Evolutionary conservation across 2,329 filamentous ascomycete species (phyloP).

Genomic region (Monosporascus sp.): DNA sequence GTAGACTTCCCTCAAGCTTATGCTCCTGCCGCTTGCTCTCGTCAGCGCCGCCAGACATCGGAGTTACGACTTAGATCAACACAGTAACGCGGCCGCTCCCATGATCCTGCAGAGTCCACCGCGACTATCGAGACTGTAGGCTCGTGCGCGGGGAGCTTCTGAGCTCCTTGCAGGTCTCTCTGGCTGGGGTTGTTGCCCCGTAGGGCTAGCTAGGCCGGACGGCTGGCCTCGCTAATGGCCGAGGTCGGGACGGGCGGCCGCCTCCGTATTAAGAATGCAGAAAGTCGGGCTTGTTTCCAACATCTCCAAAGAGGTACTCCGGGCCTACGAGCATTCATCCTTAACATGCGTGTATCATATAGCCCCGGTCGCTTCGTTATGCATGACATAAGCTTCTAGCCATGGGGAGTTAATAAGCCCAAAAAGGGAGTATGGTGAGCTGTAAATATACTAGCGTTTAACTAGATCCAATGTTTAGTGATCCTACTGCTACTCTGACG

Average conservation of each 20-base stretch:
- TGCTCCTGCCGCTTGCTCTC: too few species aligned
- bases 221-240: neutral
- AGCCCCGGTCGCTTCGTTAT: neutral
- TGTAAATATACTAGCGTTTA: neutral
- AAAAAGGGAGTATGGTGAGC: neutral
- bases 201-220: neutral
- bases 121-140: neutral
- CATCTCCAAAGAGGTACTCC: too few species aligned
- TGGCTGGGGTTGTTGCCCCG: neutral
- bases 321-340: too few species aligned
- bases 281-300: too few species aligned
- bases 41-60: too few species aligned
- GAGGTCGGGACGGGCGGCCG: neutral
- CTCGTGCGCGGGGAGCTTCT: neutral
- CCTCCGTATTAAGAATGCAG: neutral
- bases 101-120: too few species aligned
- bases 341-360: neutral
- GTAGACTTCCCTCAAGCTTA: too few species aligned
- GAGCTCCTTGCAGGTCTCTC: neutral
- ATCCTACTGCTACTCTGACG: too few species aligned
- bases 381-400: neutral
- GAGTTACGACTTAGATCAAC: too few species aligned
- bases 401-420: neutral
- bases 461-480: neutral
- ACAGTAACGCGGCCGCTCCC: too few species aligned